Percentiles rank a stretch among this genome's conserved stretches.
phyloP scores from a whole-genome alignment of 305 asterid species.

The Solanum chacoense region DNA sequence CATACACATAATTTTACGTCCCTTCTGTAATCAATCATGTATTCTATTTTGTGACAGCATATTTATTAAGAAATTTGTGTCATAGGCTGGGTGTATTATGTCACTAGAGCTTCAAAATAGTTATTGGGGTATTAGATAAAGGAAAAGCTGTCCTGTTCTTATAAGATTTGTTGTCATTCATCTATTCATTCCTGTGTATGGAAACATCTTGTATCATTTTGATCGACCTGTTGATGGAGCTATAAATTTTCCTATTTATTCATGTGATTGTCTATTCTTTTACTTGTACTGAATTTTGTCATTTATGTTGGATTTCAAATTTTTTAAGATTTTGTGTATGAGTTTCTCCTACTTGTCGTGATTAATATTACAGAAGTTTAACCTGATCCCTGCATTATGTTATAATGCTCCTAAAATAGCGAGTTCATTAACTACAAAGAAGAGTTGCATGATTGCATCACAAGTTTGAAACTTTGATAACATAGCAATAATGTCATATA shows the following conservation, averaged over 20 bases:
- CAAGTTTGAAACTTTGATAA: neutral
- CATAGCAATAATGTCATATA: neutral
- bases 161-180: neutral
- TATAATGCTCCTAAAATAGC: neutral
- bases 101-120: constrained; percentile 2
- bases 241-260: neutral
- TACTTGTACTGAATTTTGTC: neutral
- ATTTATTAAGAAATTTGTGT: constrained; percentile 4
- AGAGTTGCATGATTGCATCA: neutral
- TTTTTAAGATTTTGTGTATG: neutral
- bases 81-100: constrained; percentile 22
- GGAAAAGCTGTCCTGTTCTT: constrained; percentile 12
- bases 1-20: constrained; percentile 8
- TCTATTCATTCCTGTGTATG: neutral
- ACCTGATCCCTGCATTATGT: neutral
- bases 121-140: constrained; percentile 13
- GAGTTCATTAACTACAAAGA: neutral
- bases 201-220: constrained; percentile 19
- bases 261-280: neutral
- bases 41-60: constrained; percentile 8
- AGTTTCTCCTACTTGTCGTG: neutral
- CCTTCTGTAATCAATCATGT: constrained; percentile 19
- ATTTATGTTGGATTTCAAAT: neutral
- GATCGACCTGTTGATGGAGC: neutral
- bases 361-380: neutral